A percentile compares a stretch with the other conserved stretches of the same genome.
Evolutionary conservation across 2,329 filamentous ascomycete genomes (phyloP).

Genomic region (Aureobasidium musti): DNA sequence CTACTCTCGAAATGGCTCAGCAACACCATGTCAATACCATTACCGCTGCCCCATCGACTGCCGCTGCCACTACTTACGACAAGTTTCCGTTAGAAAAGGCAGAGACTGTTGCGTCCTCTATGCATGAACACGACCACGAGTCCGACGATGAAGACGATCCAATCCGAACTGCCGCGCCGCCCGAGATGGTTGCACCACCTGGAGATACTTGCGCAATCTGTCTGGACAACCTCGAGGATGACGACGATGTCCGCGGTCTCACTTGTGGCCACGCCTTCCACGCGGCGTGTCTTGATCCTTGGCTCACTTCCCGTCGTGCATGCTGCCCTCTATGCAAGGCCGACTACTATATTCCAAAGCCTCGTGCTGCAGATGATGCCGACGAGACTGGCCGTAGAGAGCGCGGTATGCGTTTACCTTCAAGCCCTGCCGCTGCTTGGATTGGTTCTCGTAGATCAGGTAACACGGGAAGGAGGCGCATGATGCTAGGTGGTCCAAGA

Average conservation of each 20-base stretch:
- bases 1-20: conserved; percentile 46
- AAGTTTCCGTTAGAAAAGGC: conserved; percentile 40
- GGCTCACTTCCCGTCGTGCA: conserved; percentile 89
- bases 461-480: conserved; percentile 36
- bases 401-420: conserved; percentile 33
- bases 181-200: conserved; percentile 75
- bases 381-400: conserved; percentile 29
- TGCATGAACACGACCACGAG: conserved; percentile 32
- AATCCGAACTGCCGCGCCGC: conserved; percentile 77
- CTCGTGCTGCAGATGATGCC: conserved; percentile 63
- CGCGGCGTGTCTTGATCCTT: conserved; percentile 91
- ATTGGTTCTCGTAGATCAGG: conserved; percentile 35
- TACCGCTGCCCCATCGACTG: conserved; percentile 29
- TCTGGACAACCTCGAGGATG: conserved; percentile 88
- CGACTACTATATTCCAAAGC: conserved; percentile 95
- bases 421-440: conserved; percentile 38
- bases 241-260: conserved; percentile 90
- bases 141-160: conserved; percentile 72
- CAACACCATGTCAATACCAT: conserved; percentile 51
- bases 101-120: conserved; percentile 40
- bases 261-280: conserved; percentile 99
- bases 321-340: conserved; percentile 98
- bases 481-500: conserved; percentile 37
- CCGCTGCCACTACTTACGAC: conserved; percentile 35
- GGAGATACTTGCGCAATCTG: conserved; percentile 97